Conservation (phyloP, 108 stramenopile genomes). For the Epithemia pelagica region DNA sequence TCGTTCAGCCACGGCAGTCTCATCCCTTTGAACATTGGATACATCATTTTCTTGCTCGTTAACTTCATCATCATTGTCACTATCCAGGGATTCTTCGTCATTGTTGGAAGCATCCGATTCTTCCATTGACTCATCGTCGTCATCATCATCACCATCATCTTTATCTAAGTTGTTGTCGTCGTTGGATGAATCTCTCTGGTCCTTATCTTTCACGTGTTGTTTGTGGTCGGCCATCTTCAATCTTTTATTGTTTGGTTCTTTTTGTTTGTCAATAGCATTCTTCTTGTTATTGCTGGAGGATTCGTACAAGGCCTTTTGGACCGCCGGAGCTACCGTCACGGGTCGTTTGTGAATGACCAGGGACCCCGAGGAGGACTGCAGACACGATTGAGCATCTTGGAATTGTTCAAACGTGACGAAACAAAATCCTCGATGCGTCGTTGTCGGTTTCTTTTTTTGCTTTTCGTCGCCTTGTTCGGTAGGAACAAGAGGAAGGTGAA, state of each 20-base stretch:
- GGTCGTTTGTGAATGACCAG: slow-evolving; percentile 70
- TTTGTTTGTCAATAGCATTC: neutral
- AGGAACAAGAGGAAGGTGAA: slow-evolving; percentile 73
- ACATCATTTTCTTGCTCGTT: slow-evolving; percentile 7
- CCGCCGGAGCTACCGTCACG: slow-evolving; percentile 80
- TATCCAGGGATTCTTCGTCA: slow-evolving; percentile 12
- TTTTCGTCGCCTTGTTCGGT: slow-evolving; percentile 5
- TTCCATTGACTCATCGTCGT: slow-evolving; percentile 21
- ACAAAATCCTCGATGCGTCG: slow-evolving; percentile 81
- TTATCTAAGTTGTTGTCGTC: slow-evolving; percentile 17
- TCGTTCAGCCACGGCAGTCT: slow-evolving; percentile 22
- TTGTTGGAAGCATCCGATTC: slow-evolving; percentile 13
- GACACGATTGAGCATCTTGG: slow-evolving; percentile 57
- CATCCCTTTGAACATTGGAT: slow-evolving; percentile 9
- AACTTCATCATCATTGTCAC: slow-evolving; percentile 5
- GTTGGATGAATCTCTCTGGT: neutral
- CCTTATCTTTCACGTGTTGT: slow-evolving; percentile 14
- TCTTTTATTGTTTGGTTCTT: neutral
- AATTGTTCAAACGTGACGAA: slow-evolving; percentile 84
- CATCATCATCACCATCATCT: slow-evolving; percentile 24
- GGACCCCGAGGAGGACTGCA: slow-evolving; percentile 24
- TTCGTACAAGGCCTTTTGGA: slow-evolving; percentile 69
- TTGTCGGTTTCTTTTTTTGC: slow-evolving; percentile 12
- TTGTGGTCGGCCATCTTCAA: slow-evolving; percentile 4
- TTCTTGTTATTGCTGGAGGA: slow-evolving; percentile 22